Percentiles rank a stretch among this genome's conserved stretches.
phyloP scores from a whole-genome alignment of 805 yeast species.

The Candida sithepensis region DNA sequence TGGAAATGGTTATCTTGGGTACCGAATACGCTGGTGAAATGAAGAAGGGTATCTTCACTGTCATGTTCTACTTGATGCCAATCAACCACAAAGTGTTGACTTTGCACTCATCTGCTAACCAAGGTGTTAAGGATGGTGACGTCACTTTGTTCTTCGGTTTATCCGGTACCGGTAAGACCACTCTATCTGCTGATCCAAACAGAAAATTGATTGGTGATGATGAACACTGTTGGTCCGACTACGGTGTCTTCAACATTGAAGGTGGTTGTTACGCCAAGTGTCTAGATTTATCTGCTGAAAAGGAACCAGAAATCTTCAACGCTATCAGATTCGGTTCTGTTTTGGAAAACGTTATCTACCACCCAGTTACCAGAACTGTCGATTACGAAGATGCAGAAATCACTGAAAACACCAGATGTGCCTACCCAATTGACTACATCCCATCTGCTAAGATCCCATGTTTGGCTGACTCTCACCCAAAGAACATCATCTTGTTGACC shows the following conservation, averaged over 20 bases:
- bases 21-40: slow-evolving; percentile 99
- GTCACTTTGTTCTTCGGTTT: slow-evolving; percentile 95
- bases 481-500: slow-evolving; percentile 85
- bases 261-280: slow-evolving; percentile 99
- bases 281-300: slow-evolving; percentile 81
- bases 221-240: slow-evolving; percentile 99
- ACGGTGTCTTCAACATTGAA: slow-evolving; percentile 98
- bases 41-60: slow-evolving; percentile 99
- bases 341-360: slow-evolving; percentile 88
- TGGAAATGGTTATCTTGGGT: slow-evolving; percentile 99
- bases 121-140: slow-evolving; percentile 76
- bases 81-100: slow-evolving; percentile 87
- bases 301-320: slow-evolving; percentile 96
- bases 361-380: slow-evolving; percentile 71
- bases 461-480: slow-evolving; percentile 83
- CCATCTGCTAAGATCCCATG: slow-evolving; percentile 97
- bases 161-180: slow-evolving; percentile 98
- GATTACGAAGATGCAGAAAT: slow-evolving; percentile 79
- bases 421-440: slow-evolving; percentile 95
- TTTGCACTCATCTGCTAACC: slow-evolving; percentile 92
- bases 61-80: slow-evolving; percentile 98
- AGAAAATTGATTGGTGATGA: slow-evolving; percentile 96
- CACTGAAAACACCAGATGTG: slow-evolving; percentile 98
- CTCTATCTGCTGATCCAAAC: slow-evolving; percentile 93
- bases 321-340: slow-evolving; percentile 94